Base-by-base conservation (phyloP, 106 monocot species). In the Platanthera zijinensis region DNA sequence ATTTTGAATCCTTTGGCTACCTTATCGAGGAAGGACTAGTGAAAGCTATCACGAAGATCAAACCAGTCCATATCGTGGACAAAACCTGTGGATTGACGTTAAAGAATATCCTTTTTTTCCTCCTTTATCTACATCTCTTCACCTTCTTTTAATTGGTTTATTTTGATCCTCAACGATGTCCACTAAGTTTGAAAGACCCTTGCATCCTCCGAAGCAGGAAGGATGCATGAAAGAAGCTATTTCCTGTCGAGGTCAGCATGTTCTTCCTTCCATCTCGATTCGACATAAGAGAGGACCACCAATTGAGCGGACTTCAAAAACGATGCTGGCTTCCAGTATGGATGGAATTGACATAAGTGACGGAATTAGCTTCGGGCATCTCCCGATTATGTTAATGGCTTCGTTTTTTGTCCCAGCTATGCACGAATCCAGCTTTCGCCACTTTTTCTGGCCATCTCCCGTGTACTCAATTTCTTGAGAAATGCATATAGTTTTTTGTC, bases 371-470 rank as follows among this genome's bases (percentile, higher is more conserved):
- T 91, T 86, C 52, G 96, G 96, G 2, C 53, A 85, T 84, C n/a
- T n/a, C n/a, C n/a, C n/a, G n/a, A 93, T 97, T 71, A 93, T 97
- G 96, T 81, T 97, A 68, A 97, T n/a, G n/a, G n/a, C n/a, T n/a
- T 10, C 77, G 59, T 28, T 57, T 1, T 52, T 13, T 10, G 21
- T 69, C 45, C 39, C 39, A 39, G 39, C 39, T 39, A 39, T 39
- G 1, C 39, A 39, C 1, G 39, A 39, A 2, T 39, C 39, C 39
- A 39, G 1, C 39, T 39, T 39, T 39, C 39, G 39, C 39, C 39
- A 0, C 39, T 39, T 39, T 39, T 39, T 39, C 39, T 2, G 39
- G 39, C 0, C 2, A 39, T 39, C 39, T 39, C 39, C 3, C 3
- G 39, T 1, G 39, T 39, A 39, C 39, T 39, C 39, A 39, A 39